Conservation (phyloP, 371 early-diverging fungal species). For the Mortierella sp. region DNA sequence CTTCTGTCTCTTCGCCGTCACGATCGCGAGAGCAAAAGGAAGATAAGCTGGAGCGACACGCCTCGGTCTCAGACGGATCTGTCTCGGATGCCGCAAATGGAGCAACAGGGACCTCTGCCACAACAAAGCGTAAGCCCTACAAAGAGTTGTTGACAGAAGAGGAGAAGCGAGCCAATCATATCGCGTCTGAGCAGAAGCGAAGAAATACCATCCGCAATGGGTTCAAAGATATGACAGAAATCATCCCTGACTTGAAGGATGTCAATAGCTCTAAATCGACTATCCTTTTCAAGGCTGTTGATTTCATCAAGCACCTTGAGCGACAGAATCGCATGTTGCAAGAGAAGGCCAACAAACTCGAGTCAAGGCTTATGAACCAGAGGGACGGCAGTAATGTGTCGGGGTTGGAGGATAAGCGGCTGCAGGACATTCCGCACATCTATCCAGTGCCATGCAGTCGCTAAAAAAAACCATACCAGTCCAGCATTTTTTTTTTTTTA, state of each 20-base stretch:
- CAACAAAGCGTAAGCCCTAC: constrained; percentile 55
- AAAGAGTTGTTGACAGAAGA: constrained; percentile 88
- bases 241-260: constrained; percentile 56
- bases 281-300: constrained; percentile 60
- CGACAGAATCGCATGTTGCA: constrained; percentile 60
- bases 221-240: constrained; percentile 57
- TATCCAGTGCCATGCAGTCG: constrained; percentile 54
- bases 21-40: constrained; percentile 17
- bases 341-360: constrained; percentile 63
- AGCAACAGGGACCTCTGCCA: constrained; percentile 12
- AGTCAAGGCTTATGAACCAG: constrained; percentile 58
- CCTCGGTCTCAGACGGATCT: constrained; percentile 45
- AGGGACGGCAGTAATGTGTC: constrained; percentile 14
- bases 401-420: constrained; percentile 45
- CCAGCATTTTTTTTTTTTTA: background rate
- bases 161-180: constrained; percentile 96
- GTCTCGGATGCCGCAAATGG: constrained; percentile 28
- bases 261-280: constrained; percentile 60
- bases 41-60: constrained; percentile 30
- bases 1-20: constrained; percentile 19
- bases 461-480: constrained; percentile 5
- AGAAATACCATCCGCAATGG: constrained; percentile 55
- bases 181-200: constrained; percentile 62
- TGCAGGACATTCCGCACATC: constrained; percentile 56
- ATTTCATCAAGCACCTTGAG: constrained; percentile 58